Conservation (phyloP, 2,329 filamentous ascomycete genomes). For the Hymenotorrendiella dingleyae region DNA sequence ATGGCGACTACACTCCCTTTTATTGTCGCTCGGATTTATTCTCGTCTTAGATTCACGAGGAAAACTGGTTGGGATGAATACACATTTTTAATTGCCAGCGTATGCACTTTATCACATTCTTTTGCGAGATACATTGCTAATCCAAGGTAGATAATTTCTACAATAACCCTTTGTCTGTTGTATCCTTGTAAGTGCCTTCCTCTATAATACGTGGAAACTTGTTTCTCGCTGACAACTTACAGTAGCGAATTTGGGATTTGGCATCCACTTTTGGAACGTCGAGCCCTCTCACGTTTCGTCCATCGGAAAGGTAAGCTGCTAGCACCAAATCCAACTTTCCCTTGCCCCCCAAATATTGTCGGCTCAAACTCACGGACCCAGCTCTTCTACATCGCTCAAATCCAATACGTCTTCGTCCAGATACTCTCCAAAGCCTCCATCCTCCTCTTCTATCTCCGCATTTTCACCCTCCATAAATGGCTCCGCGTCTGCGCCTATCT, state of each 20-base stretch:
- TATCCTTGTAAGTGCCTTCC: background rate
- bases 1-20: background rate
- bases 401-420: conserved; percentile 10
- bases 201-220: background rate
- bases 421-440: conserved; percentile 10
- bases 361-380: background rate
- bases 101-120: background rate
- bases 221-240: background rate
- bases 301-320: background rate
- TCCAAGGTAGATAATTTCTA: background rate
- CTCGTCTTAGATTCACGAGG: background rate
- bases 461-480: conserved; percentile 2
- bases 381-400: conserved; percentile 6
- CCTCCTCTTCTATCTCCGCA: conserved; percentile 10
- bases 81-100: conserved; percentile 1
- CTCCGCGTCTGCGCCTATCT: background rate
- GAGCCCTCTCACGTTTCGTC: background rate
- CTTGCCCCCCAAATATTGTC: background rate
- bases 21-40: background rate
- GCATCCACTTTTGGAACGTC: background rate
- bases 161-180: background rate
- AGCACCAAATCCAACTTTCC: no score
- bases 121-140: background rate
- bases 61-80: conserved; percentile 2
- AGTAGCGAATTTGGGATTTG: background rate